These are phyloP conservation scores for Phytophthora pseudosyringae DNA, from an alignment of 352 stramenopile genomes.

Conservation along the genomic window DNA sequence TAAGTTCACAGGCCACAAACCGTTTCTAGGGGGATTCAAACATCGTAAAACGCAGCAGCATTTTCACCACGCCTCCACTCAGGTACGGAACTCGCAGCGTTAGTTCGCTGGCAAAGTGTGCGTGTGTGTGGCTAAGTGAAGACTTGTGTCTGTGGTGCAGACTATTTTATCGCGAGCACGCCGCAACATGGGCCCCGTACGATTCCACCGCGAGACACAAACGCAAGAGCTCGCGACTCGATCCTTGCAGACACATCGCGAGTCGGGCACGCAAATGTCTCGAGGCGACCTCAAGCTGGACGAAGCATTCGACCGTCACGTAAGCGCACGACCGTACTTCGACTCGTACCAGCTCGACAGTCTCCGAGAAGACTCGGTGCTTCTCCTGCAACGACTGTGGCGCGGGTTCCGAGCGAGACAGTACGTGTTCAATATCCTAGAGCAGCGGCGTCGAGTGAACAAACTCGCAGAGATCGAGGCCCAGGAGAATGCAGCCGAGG, in stretches of 20 bases:
- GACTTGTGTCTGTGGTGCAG: conserved; percentile 20
- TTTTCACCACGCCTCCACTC: conserved; percentile 91
- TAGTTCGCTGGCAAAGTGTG: neutral
- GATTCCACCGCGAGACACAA: conserved; percentile 88
- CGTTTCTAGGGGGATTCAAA: conserved; percentile 90
- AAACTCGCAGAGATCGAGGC: conserved; percentile 48
- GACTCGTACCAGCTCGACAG: conserved; percentile 90
- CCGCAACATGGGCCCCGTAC: conserved; percentile 39
- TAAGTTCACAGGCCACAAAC: conserved; percentile 81
- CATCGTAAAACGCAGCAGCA: conserved; percentile 88
- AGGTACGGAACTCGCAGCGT: conserved; percentile 46
- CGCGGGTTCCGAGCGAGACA: conserved; percentile 73
- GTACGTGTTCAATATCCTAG: conserved; percentile 56
- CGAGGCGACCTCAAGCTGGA: conserved; percentile 79
- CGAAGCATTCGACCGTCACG: conserved; percentile 58
- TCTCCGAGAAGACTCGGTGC: conserved; percentile 70
- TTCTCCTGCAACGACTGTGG: conserved; percentile 92
- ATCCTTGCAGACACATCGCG: conserved; percentile 86
- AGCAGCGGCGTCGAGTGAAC: conserved; percentile 42
- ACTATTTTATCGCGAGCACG: conserved; percentile 61
- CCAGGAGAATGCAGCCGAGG: conserved; percentile 55
- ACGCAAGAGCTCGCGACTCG: conserved; percentile 82
- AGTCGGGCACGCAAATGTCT: conserved; percentile 92
- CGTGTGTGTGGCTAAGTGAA: neutral
- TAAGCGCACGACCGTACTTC: conserved; percentile 86